Conservation (phyloP, 305 asterid species). For the Galium porrigens region DNA sequence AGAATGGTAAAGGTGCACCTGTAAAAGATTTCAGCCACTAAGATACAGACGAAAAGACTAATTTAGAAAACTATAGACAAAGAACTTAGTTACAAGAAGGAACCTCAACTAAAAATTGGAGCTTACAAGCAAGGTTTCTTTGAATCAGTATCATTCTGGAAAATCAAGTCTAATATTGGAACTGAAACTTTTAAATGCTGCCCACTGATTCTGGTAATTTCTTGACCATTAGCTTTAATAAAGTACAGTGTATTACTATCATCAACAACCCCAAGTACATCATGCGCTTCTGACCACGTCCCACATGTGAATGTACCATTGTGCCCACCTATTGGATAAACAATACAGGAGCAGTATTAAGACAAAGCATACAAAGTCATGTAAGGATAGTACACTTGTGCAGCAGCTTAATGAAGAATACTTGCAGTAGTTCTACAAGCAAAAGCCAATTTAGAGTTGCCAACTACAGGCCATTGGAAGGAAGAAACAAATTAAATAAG, state of each 20-base stretch:
- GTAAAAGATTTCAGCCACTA: slow-evolving; percentile 21
- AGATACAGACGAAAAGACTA: slow-evolving; percentile 16
- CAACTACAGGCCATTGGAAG: background rate
- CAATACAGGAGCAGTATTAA: slow-evolving; percentile 11
- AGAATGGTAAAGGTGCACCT: slow-evolving; percentile 76
- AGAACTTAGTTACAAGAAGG: slow-evolving; percentile 15
- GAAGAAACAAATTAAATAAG: background rate
- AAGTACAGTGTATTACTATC: slow-evolving; percentile 51
- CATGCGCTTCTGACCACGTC: slow-evolving; percentile 89
- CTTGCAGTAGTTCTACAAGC: background rate
- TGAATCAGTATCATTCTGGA: slow-evolving; percentile 38
- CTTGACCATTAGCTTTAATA: slow-evolving; percentile 79
- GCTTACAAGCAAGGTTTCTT: slow-evolving; percentile 64
- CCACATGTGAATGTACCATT: slow-evolving; percentile 45
- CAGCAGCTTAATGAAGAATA: background rate
- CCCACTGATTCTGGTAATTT: slow-evolving; percentile 63
- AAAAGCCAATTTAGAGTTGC: background rate
- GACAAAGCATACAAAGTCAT: background rate
- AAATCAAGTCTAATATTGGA: slow-evolving; percentile 60
- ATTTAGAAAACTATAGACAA: slow-evolving; percentile 13
- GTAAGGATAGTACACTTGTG: background rate
- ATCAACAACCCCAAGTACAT: slow-evolving; percentile 78
- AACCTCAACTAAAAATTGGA: slow-evolving; percentile 8
- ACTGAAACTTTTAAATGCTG: slow-evolving; percentile 46
- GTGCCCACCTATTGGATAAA: slow-evolving; percentile 45